Conservation (phyloP, 306 rosid species). For the Lagenaria siceraria region DNA sequence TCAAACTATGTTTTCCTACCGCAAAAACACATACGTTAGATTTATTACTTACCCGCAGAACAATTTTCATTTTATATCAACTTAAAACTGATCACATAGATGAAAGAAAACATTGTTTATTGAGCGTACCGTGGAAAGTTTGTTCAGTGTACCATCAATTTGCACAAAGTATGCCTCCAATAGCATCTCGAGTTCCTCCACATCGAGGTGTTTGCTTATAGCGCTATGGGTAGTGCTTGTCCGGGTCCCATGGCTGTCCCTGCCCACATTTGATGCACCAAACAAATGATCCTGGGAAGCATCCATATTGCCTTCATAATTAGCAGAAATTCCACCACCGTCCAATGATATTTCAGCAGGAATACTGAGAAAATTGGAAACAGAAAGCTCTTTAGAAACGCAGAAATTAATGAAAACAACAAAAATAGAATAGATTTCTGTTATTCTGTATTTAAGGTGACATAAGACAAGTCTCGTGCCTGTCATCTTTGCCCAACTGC, state of each 20-base stretch:
- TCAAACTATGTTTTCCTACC: background rate
- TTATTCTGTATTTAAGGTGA: background rate
- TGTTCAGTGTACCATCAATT: conserved; percentile 82
- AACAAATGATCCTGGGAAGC: conserved; percentile 24
- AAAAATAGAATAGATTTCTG: background rate
- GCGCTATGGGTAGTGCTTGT: conserved; percentile 54
- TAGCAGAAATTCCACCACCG: conserved; percentile 18
- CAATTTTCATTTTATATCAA: background rate
- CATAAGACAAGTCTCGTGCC: conserved; percentile 24
- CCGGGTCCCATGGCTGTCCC: conserved; percentile 62
- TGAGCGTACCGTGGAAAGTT: conserved; percentile 45
- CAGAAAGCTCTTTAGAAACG: background rate
- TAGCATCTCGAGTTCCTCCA: conserved; percentile 97
- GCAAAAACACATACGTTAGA: background rate
- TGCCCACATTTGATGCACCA: conserved; percentile 19
- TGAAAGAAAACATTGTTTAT: background rate
- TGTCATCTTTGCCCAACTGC: conserved; percentile 28
- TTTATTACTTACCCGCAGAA: background rate
- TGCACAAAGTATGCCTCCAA: conserved; percentile 96
- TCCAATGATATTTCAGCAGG: conserved; percentile 51
- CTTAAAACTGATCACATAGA: background rate
- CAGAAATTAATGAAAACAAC: background rate
- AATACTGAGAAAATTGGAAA: conserved; percentile 19
- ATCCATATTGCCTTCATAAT: conserved; percentile 26
- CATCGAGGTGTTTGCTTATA: conserved; percentile 61